Evolutionary conservation across 768 basidiomycete genomes (phyloP), one percentile per base, ranked within the genome.

Genomic region (Rhodotorula taiwanensis): DNA sequence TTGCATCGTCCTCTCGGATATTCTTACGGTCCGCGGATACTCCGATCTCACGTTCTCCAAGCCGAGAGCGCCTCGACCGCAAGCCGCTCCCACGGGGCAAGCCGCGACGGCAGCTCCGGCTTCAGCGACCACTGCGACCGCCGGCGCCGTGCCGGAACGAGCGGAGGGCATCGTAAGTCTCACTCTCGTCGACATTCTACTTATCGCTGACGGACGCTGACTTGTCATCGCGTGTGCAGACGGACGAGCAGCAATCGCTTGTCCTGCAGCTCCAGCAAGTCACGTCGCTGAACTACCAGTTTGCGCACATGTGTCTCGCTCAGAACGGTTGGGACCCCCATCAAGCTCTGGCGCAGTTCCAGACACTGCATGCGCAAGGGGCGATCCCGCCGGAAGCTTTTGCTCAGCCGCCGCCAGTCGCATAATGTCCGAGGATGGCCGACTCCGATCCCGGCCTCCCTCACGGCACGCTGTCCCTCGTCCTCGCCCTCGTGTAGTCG

Each of bases 1-100:
- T 52, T 87, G 90, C 61, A 79, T 84, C 60, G 85, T 98, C 70
- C 79, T 97, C 5, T 95, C 91, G 21, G 95, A 99, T 76, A 84
- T 89, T 67, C 83, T 86, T 76, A 83, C 83, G 42, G 79, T 97
- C 59, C 86, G 92, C 45, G 81, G 79, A n/a, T 94, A 89, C 75
- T 88, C 90, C 8, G 86, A 83, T 69, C 83, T 83, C 55, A 84
- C 85, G 64, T 86, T 87, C 25, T 94, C 90, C 86, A 79, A 76
- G 68, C 82, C 75, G 36, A 73, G 74, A 39, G 74, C 76, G 52
- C 74, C 60, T 25, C 69, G 68, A 28, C 60, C 70, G 28, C 67
- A 75, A 53, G 59, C 75, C 41, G 57, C 76, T 27, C 73, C 75
- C 47, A 69, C 73, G 18, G 65, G 77, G 72, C 50, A 67, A 23